Evolutionary conservation across 169 alveolate genomes (phyloP), one percentile per base, ranked within the genome.

Genomic region (Besnoitia besnoiti): DNA sequence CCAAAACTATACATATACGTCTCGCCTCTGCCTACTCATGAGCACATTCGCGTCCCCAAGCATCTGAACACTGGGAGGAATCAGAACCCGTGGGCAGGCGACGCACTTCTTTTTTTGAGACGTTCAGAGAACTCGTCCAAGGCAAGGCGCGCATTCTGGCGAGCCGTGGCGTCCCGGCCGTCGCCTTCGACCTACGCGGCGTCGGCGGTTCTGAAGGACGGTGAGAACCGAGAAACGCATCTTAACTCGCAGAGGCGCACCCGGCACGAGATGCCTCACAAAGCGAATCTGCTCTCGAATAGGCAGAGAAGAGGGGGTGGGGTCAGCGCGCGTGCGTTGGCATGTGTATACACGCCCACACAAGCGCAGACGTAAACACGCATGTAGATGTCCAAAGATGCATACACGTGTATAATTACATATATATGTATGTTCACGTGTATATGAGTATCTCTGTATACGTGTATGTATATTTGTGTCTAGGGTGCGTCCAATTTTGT

Each of bases 151-250:
- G 73, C 5, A 75, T 90, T 12, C 42, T 79, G 46, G 90, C 84
- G 12, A 51, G 51, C 27, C 44, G 85, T 5, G 95, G 95, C n/a
- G 7, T 92, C 46, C 93, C 93, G 47, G 84, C 90, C 19, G 73
- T 95, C 3, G 90, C 95, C 40, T 95, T 95, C 76, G 96, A 95
- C 89, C 94, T 92, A 35, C 89, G 96, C 35, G 96, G 96, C 10
- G 95, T 92, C 51, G 92, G 92, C 35, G 44, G 75, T 33, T 95
- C 96, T 24, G 55, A 95, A 0, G 96, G 96, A 35, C 51, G 95
- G 95, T 92, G 62, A 16, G 67, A 21, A 16, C 12, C 5, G 67
- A 55, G 67, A 55, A 55, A 5, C n/a, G n/a, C n/a, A n/a, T n/a
- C n/a, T n/a, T 49, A 49, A 16, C 59, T 7, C 24, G 16, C 59